Evolutionary conservation across 371 early-diverging fungal genomes (phyloP), one percentile per base, ranked within the genome.

Genomic region (Apophysomyces sp.): DNA sequence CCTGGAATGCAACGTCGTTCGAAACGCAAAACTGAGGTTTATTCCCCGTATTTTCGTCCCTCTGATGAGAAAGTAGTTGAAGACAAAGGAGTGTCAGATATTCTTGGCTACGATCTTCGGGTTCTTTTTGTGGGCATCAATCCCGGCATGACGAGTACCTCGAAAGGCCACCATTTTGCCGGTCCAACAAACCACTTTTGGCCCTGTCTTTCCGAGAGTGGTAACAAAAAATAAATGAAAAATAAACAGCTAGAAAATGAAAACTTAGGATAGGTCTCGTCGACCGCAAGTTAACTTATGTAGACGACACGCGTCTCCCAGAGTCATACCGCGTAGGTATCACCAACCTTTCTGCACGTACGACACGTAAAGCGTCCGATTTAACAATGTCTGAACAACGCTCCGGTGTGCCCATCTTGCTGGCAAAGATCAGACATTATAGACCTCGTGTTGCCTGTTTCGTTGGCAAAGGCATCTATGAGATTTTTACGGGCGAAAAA

Each of bases 111-210:
- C 30, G 81, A 86, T 58, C 77, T 93, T n/a, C 85, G 84, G 31
- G 83, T 93, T 0, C 56, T 93, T 18, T 93, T 92, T 67, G 80
- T 90, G 21, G 93, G 93, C 0, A 87, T 91, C 66, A 93, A 93
- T 64, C 92, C 91, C 1, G 93, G 92, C 1, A 57, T 89, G 4
- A 68, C 69, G 8, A 87, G 86, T 55, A 78, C 88, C 13, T 65
- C 76, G 15, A 77, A 65, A 57, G 81, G 85, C 9, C 88, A 88
- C 60, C 92, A 93, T 69, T 93, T 86, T 77, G 86, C 90, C 12
- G 82, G 83, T 27, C 88, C 86, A 2, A 85, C 78, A 3, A 93
- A 93, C 70, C 86, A 82, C 61, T 92, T 93, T 70, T 93, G 93
- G 93, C 82, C 83, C 1, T 89, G 89, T 62, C 66, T 93, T 16